Evolutionary conservation across 2,329 filamentous ascomycete genomes (phyloP), one percentile per base, ranked within the genome.

Genomic region (Hymenoscyphus infarciens): DNA sequence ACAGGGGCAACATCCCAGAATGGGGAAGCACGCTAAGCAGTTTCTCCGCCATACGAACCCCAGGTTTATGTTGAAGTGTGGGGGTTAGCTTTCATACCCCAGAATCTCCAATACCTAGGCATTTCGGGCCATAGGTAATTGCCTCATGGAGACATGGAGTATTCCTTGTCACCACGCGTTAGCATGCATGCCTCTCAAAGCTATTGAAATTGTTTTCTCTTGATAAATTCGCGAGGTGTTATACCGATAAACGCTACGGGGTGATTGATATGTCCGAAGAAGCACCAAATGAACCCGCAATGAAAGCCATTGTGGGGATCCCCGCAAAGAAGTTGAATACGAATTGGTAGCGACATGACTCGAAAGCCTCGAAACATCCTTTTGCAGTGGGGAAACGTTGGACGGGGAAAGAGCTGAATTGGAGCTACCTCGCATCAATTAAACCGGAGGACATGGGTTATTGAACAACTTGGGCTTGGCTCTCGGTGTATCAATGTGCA

Each of bases 11-110:
- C 35, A 15, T 38, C 35, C 35, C 35, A 38, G 13, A 22, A 11
- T 49, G n/a, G 42, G n/a, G 11, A 49, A 49, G 42, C 6, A 31
- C 29, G 38, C 55, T 38, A 57, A 57, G 19, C 25, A 22, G 22
- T 52, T 52, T 52, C 56, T 57, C 56, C 56, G 33, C 56, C 35
- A 57, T 52, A 52, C 45, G 45, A 52, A 52, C 45, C 45, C 45
- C 45, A 25, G 45, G 25, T 52, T 52, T 13, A 22, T 19, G 5
- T 22, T 3, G 19, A 22, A 52, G 13, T 52, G 19, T 52, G 45
- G 45, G 45, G 19, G 45, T 22, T 22, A 49, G 42, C 42, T 49
- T 39, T 19, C 15, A 39, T 22, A 57, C 56, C 56, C 56, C 56
- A 57, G 56, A 57, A 57, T 42, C 56, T 33, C 56, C 56, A 52